Conservation (phyloP, 1,284 basidiomycete species). For the Tilletia indica region DNA sequence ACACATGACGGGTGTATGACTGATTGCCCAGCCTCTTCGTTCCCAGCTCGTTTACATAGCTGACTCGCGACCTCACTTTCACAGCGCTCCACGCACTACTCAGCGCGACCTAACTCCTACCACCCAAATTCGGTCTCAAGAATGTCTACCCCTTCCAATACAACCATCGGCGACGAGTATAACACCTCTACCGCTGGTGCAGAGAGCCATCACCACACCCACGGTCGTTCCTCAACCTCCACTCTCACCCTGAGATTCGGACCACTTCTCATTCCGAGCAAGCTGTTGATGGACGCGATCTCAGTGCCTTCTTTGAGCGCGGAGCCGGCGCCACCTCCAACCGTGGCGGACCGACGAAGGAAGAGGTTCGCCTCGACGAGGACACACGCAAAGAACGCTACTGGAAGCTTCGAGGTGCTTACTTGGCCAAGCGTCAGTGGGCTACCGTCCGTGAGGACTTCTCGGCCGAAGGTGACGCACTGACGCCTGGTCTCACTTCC, state of each 20-base stretch:
- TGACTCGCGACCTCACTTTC: too few species aligned
- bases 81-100: slow-evolving; percentile 46
- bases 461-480: too few species aligned
- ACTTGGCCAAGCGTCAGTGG: too few species aligned
- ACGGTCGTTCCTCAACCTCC: slow-evolving; percentile 24
- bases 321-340: too few species aligned
- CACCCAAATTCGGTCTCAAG: slow-evolving; percentile 38
- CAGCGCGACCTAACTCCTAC: slow-evolving; percentile 43
- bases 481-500: too few species aligned
- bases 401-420: too few species aligned
- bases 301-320: too few species aligned
- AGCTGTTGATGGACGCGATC: slow-evolving; percentile 32
- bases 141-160: slow-evolving; percentile 21
- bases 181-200: slow-evolving; percentile 25
- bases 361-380: too few species aligned
- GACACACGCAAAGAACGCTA: too few species aligned
- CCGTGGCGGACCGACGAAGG: too few species aligned
- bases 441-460: too few species aligned
- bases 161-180: slow-evolving; percentile 17
- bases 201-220: slow-evolving; percentile 26
- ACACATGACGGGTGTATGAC: slow-evolving; percentile 35
- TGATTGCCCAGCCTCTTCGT: too few species aligned
- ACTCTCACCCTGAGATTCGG: background rate
- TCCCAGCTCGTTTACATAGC: background rate
- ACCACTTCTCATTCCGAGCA: slow-evolving; percentile 28